Evolutionary conservation across 2,329 filamentous ascomycete species (phyloP), one percentile per base, ranked within the genome.

Genomic region (Diplodia corticola): DNA sequence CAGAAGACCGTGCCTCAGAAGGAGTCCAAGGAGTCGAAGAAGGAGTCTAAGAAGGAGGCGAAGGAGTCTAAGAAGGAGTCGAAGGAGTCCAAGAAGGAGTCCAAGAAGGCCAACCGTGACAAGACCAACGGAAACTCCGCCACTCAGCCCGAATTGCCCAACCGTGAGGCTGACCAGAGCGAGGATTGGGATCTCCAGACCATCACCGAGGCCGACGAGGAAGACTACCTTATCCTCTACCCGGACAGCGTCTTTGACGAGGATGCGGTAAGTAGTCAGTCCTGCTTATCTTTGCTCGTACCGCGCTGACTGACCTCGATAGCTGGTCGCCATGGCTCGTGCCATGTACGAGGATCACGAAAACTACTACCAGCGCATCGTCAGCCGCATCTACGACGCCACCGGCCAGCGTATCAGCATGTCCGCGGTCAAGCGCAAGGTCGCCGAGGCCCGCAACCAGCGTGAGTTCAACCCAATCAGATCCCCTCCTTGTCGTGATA

Each of bases 361-460:
- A 37, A 71, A 78, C 69, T 78, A 79, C 49, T 86, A 83, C 83
- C 68, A 80, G 15, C 72, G 80, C 5, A 74, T 86, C 2, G 80
- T 80, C 54, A 80, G 78, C 61, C 73, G 75, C 26, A 85, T 85
- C 75, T 80, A 75, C 64, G 81, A 84, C 64, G 79, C 79, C 72
- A 85, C 82, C 1, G 83, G 83, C 2, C 75, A 81, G 48, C 73
- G 75, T 3, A 69, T 85, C 28, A 75, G 79, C 68, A 76, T 80
- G 0, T 76, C 80, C 3, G 76, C 80, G 24, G 76, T 83, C 37
- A 73, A 76, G 69, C 75, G 78, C 68, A 82, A 80, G 71, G 75
- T 83, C 57, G 26, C 12, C 15, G 7, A 13, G 7, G 10, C 28
- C 3, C 40, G 28, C n/a, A 26, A 35, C 20, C 10, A 20, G 48